A percentile compares a stretch with the other conserved stretches of the same genome.
These are phyloP conservation scores for Effrenium voratum DNA, from an alignment of 73 alveolate species.

Conservation along the genomic window DNA sequence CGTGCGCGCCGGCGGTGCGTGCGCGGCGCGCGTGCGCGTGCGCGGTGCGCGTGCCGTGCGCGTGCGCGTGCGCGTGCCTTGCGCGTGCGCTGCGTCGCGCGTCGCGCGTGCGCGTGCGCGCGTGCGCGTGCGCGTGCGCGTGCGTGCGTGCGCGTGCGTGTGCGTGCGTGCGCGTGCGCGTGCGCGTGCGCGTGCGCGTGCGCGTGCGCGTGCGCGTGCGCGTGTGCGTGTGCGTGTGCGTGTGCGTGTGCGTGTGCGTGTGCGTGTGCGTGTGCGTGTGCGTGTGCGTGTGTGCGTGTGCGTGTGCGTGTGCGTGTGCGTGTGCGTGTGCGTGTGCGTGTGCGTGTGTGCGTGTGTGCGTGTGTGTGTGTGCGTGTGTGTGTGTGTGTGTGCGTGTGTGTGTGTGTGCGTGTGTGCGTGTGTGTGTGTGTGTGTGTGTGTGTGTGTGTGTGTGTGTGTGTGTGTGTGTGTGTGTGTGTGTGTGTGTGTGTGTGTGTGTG, in stretches of 20 bases:
- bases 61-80: neutral
- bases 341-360: neutral
- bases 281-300: neutral
- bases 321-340: slow-evolving; percentile 10
- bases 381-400: no score
- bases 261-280: neutral
- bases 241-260: neutral
- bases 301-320: slow-evolving; percentile 8
- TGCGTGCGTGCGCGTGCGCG: slow-evolving; percentile 17
- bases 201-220: neutral
- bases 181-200: neutral
- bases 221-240: neutral
- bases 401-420: no score
- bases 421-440: no score
- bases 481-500: no score
- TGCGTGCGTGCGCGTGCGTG: neutral
- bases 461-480: no score
- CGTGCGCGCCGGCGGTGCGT: no score
- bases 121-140: slow-evolving; percentile 12
- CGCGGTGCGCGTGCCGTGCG: no score
- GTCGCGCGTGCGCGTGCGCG: slow-evolving; percentile 21
- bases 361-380: neutral
- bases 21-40: no score
- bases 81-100: neutral
- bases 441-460: no score